These are phyloP conservation scores for Rhododendron griersonianum DNA, from an alignment of 148 eudicot species.

Conservation along the genomic window DNA sequence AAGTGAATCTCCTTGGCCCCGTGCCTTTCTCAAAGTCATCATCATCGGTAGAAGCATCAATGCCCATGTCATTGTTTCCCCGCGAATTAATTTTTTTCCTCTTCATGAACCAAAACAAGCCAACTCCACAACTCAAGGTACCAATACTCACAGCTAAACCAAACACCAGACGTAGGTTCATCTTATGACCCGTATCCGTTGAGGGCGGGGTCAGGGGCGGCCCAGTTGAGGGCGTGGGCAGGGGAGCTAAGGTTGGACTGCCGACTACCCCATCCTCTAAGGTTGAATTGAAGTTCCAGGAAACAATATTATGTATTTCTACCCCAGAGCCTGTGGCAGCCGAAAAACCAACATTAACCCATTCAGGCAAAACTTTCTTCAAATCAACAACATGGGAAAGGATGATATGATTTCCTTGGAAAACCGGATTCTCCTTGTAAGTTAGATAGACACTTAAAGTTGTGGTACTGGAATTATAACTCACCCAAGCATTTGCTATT, in stretches of 20 bases:
- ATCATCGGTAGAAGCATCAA: neutral
- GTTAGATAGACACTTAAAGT: neutral
- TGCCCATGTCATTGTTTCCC: neutral
- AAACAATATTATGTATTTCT: neutral
- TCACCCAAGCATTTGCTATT: neutral
- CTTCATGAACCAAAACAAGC: neutral
- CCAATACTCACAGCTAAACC: too few relatives aligned
- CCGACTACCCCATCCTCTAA: neutral
- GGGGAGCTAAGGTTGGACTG: too few relatives aligned
- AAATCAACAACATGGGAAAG: neutral
- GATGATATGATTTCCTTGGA: neutral
- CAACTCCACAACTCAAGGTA: neutral
- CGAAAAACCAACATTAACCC: neutral
- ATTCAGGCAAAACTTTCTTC: neutral
- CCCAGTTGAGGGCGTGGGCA: too few relatives aligned
- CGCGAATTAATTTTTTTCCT: neutral
- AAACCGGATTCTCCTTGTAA: neutral
- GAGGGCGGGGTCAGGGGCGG: too few relatives aligned
- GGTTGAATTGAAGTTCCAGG: neutral
- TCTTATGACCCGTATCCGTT: too few relatives aligned
- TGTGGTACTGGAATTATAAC: neutral
- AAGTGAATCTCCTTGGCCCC: neutral
- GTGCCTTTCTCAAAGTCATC: neutral
- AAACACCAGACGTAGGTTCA: too few relatives aligned
- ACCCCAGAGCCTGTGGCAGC: neutral